phyloP scores from a whole-genome alignment of 345 rosid genomes.

The Ceriops zippeliana region DNA sequence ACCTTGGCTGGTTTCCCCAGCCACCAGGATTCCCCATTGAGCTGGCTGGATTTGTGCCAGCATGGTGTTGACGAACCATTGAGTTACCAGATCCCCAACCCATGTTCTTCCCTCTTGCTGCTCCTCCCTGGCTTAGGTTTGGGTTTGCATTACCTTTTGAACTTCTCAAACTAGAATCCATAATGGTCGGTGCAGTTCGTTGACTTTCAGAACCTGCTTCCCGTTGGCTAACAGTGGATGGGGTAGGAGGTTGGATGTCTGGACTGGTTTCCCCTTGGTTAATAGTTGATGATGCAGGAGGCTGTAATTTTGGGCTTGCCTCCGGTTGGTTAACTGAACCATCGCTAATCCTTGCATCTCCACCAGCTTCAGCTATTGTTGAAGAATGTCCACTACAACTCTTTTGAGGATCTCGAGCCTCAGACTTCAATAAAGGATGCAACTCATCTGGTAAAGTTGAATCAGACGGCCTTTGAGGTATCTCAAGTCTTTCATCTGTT shows the following conservation, averaged over 20 bases:
- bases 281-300: slow-evolving; percentile 33
- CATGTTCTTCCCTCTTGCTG: slow-evolving; percentile 25
- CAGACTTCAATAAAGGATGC: slow-evolving; percentile 10
- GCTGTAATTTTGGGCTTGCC: slow-evolving; percentile 46
- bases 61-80: slow-evolving; percentile 28
- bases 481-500: slow-evolving; percentile 6
- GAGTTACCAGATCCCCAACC: slow-evolving; percentile 42
- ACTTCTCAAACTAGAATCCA: slow-evolving; percentile 33
- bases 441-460: slow-evolving; percentile 9
- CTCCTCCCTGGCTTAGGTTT: slow-evolving; percentile 29
- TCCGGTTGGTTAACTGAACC: slow-evolving; percentile 49
- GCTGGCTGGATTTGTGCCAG: slow-evolving; percentile 30
- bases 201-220: slow-evolving; percentile 15
- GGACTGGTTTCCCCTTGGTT: slow-evolving; percentile 12
- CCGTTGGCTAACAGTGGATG: slow-evolving; percentile 16
- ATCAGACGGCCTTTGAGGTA: slow-evolving; percentile 13
- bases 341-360: slow-evolving; percentile 34
- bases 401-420: slow-evolving; percentile 32
- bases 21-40: slow-evolving; percentile 25
- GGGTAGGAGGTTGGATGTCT: slow-evolving; percentile 10
- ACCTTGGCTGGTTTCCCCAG: slow-evolving; percentile 55
- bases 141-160: slow-evolving; percentile 41
- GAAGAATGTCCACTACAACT: slow-evolving; percentile 45
- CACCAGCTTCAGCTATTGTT: slow-evolving; percentile 37
- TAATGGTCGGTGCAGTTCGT: slow-evolving; percentile 13